Evolutionary conservation across 139 green algal species (phyloP), one percentile per base, ranked within the genome.

Genomic region (Chlorella sp.): DNA sequence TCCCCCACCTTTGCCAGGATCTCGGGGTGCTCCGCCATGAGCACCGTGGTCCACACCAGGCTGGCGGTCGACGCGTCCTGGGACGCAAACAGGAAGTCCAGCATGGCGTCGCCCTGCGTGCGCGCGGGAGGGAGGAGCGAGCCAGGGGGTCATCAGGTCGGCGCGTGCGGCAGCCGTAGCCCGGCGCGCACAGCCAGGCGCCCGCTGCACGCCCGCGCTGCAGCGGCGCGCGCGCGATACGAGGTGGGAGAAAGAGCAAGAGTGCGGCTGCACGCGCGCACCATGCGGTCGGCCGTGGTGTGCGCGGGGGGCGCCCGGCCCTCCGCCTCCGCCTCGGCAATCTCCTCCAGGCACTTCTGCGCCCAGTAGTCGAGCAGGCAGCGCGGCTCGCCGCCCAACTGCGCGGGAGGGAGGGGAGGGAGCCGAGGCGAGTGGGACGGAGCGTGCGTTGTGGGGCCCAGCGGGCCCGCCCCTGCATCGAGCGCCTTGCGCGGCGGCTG

Each of bases 21-120:
- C 9, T 97, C 86, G 0, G 92, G 92, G 81, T 90, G 82, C 60
- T 95, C 92, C 1, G 90, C 91, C 91, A 97, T 93, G 11, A 92
- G 85, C 4, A 84, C 82, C n/a, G 92, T 74, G n/a, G 79, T 83
- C 92, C 92, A 97, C 70, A 90, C 81, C 23, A 97, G 80, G 35
- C 83, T 91, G 48, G 93, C 87, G 8, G 93, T 95, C 76, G 86
- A 92, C 41, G 93, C 93, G 75, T 97, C 93, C 86, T 97, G 91
- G 35, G 71, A 87, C 41, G 93, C 93, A 77, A 97, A 97, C 46
- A 97, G 82, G 75, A 97, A 97, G 87, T 95, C 87, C 79, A 97
- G 93, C 79, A 97, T 92, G 42, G 87, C 90, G 15, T 74, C 69
- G 14, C n/a, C n/a, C n/a, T n/a, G n/a, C n/a, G n/a, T n/a, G n/a